phyloP scores from a whole-genome alignment of 768 basidiomycete species.

The Gymnopilus dilepis region DNA sequence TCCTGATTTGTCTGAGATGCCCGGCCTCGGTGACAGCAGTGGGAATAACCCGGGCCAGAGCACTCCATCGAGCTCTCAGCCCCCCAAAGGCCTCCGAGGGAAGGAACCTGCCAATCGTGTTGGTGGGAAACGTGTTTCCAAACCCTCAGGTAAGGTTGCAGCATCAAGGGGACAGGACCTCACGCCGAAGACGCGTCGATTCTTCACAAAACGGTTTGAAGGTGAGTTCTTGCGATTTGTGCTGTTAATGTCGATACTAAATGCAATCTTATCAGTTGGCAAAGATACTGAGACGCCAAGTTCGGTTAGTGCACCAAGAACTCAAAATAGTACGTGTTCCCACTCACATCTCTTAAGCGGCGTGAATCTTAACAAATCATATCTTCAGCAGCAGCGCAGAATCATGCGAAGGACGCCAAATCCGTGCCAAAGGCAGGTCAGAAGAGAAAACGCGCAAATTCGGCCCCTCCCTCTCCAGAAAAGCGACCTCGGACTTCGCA shows the following conservation, averaged over 20 bases:
- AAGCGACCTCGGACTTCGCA: not conserved
- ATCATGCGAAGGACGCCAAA: not conserved
- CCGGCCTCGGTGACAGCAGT: not conserved
- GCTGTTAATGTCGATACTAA: not conserved
- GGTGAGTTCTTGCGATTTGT: too few relatives aligned
- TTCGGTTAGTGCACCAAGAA: not conserved
- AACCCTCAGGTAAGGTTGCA: slow-evolving; percentile 11
- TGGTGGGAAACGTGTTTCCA: slow-evolving; percentile 14
- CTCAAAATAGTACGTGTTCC: not conserved
- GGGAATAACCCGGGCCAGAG: not conserved
- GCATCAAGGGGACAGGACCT: not conserved
- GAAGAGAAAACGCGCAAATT: not conserved
- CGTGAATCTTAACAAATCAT: not conserved
- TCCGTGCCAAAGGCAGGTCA: not conserved
- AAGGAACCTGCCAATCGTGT: slow-evolving; percentile 17
- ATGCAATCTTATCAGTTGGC: not conserved
- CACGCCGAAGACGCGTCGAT: not conserved
- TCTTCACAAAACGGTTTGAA: not conserved
- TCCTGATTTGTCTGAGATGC: not conserved
- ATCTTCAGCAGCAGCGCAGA: not conserved
- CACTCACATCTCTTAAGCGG: too few relatives aligned
- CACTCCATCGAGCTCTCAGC: not conserved
- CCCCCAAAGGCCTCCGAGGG: slow-evolving; percentile 13
- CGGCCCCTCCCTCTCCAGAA: not conserved
- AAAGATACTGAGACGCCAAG: not conserved